Evolutionary conservation across 768 basidiomycete species (phyloP).

Genomic region (Termitomyces sp.): DNA sequence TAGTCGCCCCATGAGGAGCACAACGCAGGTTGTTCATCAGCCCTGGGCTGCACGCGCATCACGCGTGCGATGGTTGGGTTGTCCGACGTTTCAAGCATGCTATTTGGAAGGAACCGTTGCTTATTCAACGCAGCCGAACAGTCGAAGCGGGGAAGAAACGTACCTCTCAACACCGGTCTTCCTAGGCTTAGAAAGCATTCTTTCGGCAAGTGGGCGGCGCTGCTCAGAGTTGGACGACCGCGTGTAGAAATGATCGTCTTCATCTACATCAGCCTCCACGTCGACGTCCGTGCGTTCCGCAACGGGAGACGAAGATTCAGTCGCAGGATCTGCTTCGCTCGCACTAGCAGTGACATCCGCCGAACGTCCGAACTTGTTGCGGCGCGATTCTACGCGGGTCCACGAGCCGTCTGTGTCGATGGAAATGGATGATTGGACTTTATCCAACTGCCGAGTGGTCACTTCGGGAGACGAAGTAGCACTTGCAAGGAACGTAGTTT

Average conservation of each 20-base stretch:
- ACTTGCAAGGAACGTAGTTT: not conserved
- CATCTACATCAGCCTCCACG: slow-evolving; percentile 4
- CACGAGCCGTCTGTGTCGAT: slow-evolving; percentile 58
- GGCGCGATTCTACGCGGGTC: slow-evolving; percentile 63
- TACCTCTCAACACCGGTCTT: slow-evolving; percentile 71
- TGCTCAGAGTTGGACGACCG: slow-evolving; percentile 21
- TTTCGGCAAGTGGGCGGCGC: slow-evolving; percentile 52
- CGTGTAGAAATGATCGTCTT: slow-evolving; percentile 15
- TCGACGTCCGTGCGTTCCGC: slow-evolving; percentile 27
- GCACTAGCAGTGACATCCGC: slow-evolving; percentile 42
- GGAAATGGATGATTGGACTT: slow-evolving; percentile 29
- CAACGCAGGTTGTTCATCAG: slow-evolving; percentile 52
- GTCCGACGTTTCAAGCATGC: slow-evolving; percentile 61
- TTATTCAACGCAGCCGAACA: too few species aligned
- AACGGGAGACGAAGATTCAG: slow-evolving; percentile 32
- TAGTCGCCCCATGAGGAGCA: slow-evolving; percentile 79
- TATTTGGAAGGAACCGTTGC: slow-evolving; percentile 17
- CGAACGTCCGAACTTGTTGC: slow-evolving; percentile 15
- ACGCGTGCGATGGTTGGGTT: slow-evolving; percentile 54
- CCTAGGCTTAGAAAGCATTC: slow-evolving; percentile 55
- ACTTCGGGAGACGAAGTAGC: slow-evolving; percentile 10
- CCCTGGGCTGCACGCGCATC: slow-evolving; percentile 56
- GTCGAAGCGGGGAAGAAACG: not conserved
- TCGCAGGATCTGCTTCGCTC: slow-evolving; percentile 43
- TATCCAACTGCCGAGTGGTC: slow-evolving; percentile 10